Evolutionary conservation across 371 early-diverging fungal species (phyloP), one percentile per base, ranked within the genome.

Genomic region (Ordospora pajunii): DNA sequence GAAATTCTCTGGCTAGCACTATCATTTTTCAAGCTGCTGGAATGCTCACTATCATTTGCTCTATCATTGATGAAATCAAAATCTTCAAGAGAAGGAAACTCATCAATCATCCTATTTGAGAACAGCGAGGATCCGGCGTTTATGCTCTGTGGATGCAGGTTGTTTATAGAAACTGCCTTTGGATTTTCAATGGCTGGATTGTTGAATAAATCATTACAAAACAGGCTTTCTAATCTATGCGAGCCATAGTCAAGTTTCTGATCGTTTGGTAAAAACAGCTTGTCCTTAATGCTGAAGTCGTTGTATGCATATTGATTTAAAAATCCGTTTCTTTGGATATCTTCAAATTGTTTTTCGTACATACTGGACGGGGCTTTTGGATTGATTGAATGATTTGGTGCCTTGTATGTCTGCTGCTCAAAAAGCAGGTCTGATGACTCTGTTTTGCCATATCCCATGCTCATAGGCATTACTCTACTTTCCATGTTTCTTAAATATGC

Each of bases 291-390:
- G 10, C 40, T 58, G 58, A 58, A 58, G 12, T 10, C 58, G 19
- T 17, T 27, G 40, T 37, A 58, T 2, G 40, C 37, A 32, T 32
- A 32, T 19, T 58, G 58, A 11, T 58, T 19, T 11, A 58, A 2
- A 6, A 58, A 58, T 25, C 58, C 58, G 37, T 77, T 77, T 44
- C 67, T 77, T 19, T 77, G 72, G 17, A 72, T 73, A 21, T 52
- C 51, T 37, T 77, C 73, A 2, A 67, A 67, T 54, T 77, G 72
- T 37, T 73, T 58, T 21, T 72, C 67, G 50, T 77, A 72, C 43
- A 73, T 71, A 48, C 62, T 77, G 32, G 32, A 32, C 1, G 67
- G 67, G 27, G n/a, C 44, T 72, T 68, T 71, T 44, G 63, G 71
- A n/a, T 66, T 65, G 5, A 51, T 48, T 22, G 40, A 42, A 17